Conservation (phyloP, 225 moss, liverwort and hornwort species). For the Antitrichia curtipendula region DNA sequence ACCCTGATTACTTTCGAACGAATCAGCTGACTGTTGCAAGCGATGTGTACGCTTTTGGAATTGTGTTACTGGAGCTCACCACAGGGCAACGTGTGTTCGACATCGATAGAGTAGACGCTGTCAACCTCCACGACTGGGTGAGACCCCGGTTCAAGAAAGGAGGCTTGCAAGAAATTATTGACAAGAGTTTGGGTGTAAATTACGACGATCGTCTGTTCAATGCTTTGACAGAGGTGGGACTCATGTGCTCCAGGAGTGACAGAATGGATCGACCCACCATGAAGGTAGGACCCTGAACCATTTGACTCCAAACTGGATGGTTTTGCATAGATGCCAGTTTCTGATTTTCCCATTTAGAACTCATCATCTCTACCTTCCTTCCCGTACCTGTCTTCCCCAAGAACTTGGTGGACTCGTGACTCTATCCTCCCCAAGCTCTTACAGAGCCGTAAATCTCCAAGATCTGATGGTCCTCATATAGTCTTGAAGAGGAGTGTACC, state of each 20-base stretch:
- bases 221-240: conserved; percentile 24
- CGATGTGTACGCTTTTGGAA: conserved; percentile 35
- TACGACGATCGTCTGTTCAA: conserved; percentile 25
- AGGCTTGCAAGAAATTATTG: conserved; percentile 19
- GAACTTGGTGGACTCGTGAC: neutral
- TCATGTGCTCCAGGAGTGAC: conserved; percentile 24
- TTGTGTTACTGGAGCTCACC: conserved; percentile 17
- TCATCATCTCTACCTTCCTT: neutral
- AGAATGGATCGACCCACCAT: conserved; percentile 26
- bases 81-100: conserved; percentile 36
- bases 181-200: conserved; percentile 6
- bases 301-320: neutral
- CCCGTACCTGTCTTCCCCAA: neutral
- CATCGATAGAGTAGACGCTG: conserved; percentile 13
- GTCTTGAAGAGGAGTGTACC: neutral
- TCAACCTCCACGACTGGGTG: conserved; percentile 38
- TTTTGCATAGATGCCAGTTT: neutral
- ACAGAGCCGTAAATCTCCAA: neutral
- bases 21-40: conserved; percentile 31
- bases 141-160: conserved; percentile 18
- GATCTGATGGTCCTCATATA: neutral
- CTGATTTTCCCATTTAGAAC: neutral
- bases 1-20: conserved; percentile 43
- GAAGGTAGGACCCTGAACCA: conserved; percentile 6
- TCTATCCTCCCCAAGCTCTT: neutral